Percentiles rank a stretch among this genome's conserved stretches.
Evolutionary conservation across 2,329 filamentous ascomycete species (phyloP).

Genomic region (Dactylellina leptospora): DNA sequence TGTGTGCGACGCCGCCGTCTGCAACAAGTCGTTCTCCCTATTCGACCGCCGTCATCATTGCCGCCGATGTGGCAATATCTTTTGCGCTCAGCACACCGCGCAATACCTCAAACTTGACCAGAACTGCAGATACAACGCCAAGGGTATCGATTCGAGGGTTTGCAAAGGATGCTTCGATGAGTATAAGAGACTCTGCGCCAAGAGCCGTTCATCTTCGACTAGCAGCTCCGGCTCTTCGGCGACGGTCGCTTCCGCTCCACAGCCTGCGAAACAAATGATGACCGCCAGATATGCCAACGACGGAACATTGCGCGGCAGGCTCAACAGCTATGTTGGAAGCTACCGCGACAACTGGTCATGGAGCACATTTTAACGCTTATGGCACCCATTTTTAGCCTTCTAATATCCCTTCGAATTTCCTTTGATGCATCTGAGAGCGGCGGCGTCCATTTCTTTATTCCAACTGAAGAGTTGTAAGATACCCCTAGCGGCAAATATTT

Average conservation of each 20-base stretch:
- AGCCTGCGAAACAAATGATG: conserved; percentile 56
- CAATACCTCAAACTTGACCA: conserved; percentile 56
- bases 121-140: conserved; percentile 56
- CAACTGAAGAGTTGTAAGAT: conserved; percentile 45
- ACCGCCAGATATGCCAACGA: conserved; percentile 52
- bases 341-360: conserved; percentile 58
- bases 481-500: conserved; percentile 37
- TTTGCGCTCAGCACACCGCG: conserved; percentile 56
- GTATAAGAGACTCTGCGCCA: conserved; percentile 55
- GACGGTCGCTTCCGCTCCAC: conserved; percentile 45
- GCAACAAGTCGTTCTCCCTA: conserved; percentile 56
- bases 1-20: conserved; percentile 56
- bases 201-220: conserved; percentile 55
- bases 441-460: conserved; percentile 30
- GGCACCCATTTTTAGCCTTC: background rate
- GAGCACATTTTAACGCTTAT: conserved; percentile 56
- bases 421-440: conserved; percentile 40
- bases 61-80: conserved; percentile 57
- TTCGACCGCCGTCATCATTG: conserved; percentile 57
- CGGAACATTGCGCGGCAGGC: conserved; percentile 38
- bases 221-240: conserved; percentile 55
- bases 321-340: conserved; percentile 57
- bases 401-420: conserved; percentile 13
- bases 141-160: conserved; percentile 55
- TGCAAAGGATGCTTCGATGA: conserved; percentile 56